phyloP scores from a whole-genome alignment of 2,329 filamentous ascomycete species.

The Xylaria sp. region DNA sequence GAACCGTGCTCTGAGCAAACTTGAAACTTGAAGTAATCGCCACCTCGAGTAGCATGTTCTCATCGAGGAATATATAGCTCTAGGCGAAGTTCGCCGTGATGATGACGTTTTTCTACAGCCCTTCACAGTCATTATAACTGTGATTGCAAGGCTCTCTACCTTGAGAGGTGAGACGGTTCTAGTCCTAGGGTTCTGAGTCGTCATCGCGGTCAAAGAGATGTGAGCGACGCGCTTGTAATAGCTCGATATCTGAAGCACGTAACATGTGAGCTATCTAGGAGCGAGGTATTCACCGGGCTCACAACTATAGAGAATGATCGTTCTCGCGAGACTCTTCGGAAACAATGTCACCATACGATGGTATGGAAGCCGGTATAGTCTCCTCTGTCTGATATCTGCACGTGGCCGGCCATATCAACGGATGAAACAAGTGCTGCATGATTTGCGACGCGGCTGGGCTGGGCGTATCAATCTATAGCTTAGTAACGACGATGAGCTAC shows the following conservation, averaged over 20 bases:
- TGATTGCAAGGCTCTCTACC: not conserved
- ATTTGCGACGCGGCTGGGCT: constrained; percentile 17
- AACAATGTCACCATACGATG: constrained; percentile 1
- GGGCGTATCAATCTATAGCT: constrained; percentile 15
- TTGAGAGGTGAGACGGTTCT: not conserved
- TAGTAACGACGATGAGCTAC: constrained; percentile 3
- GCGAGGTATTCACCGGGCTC: not conserved
- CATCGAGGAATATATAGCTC: not conserved
- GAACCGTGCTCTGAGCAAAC: not conserved
- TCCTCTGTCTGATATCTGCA: constrained; percentile 25
- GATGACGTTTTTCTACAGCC: not conserved
- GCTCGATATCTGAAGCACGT: constrained; percentile 16
- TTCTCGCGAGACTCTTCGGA: not conserved
- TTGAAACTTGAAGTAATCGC: not conserved
- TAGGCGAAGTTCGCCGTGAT: not conserved
- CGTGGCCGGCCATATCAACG: constrained; percentile 12
- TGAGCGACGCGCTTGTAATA: not conserved
- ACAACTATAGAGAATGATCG: constrained; percentile 5
- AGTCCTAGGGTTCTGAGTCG: not conserved
- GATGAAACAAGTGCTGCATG: constrained; percentile 26
- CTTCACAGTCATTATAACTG: not conserved
- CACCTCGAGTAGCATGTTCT: not conserved
- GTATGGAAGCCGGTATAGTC: constrained; percentile 12
- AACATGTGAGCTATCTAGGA: not conserved
- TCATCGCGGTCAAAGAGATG: not conserved